Evolutionary conservation across 139 green algal genomes (phyloP).

Genomic region (Chlorella sorokiniana): DNA sequence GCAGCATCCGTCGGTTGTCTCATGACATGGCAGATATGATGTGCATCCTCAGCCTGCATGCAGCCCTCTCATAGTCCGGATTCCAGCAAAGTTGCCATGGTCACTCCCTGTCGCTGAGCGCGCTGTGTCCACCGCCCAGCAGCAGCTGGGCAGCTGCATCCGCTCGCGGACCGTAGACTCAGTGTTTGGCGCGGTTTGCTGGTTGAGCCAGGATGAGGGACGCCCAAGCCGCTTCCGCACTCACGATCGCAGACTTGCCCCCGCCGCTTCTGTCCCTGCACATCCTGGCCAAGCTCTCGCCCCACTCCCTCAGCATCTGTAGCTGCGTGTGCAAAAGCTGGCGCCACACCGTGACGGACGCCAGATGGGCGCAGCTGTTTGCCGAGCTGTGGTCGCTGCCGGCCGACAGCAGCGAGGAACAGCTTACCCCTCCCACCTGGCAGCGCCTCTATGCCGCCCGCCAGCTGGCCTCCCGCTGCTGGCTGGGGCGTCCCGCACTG

Average conservation of each 20-base stretch:
- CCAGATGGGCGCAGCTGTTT: background rate
- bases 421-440: background rate
- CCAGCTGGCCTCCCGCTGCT: conserved; percentile 13
- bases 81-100: too few relatives aligned
- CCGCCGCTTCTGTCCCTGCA: background rate
- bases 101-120: too few relatives aligned
- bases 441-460: background rate
- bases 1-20: too few relatives aligned
- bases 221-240: background rate
- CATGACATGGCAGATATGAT: too few relatives aligned
- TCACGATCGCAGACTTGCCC: background rate
- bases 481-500: conserved; percentile 45
- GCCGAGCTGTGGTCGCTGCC: background rate
- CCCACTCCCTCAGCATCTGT: background rate
- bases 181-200: background rate
- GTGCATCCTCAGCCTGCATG: too few relatives aligned
- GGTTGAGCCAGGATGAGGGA: background rate
- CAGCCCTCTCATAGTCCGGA: too few relatives aligned
- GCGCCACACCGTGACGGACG: background rate
- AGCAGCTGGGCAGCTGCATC: too few relatives aligned
- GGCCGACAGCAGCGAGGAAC: background rate
- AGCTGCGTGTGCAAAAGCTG: background rate
- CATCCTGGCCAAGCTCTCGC: background rate
- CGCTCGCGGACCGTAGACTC: too few relatives aligned
- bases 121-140: too few relatives aligned